These are phyloP conservation scores for Kockovaella imperatae DNA, from an alignment of 768 basidiomycete species.

Conservation along the genomic window DNA sequence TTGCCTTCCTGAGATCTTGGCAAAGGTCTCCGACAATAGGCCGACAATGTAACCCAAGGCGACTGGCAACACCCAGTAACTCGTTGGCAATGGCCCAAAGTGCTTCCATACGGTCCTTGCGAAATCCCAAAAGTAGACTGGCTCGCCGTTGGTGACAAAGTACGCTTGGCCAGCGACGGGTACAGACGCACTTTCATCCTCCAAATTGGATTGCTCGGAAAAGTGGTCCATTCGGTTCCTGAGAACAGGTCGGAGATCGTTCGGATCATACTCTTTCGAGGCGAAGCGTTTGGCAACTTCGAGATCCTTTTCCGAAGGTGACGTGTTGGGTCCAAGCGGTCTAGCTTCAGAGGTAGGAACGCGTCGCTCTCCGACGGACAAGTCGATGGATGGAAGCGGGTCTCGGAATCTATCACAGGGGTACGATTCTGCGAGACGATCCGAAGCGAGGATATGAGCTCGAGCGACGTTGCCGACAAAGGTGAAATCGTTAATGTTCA, in stretches of 20 bases:
- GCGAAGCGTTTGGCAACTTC: constrained; percentile 52
- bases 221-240: constrained; percentile 79
- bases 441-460: constrained; percentile 87
- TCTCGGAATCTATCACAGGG: constrained; percentile 49
- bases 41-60: constrained; percentile 65
- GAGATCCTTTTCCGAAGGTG: constrained; percentile 51
- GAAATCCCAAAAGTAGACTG: constrained; percentile 94
- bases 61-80: constrained; percentile 54
- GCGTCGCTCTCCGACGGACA: constrained; percentile 58
- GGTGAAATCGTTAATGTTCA: constrained; percentile 90
- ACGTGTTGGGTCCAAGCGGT: constrained; percentile 73
- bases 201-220: constrained; percentile 48
- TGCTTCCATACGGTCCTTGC: constrained; percentile 64
- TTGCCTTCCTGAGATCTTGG: constrained; percentile 66
- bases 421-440: constrained; percentile 57
- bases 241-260: constrained; percentile 51
- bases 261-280: constrained; percentile 44
- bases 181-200: constrained; percentile 46
- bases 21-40: constrained; percentile 62
- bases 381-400: constrained; percentile 57
- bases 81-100: constrained; percentile 52
- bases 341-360: constrained; percentile 73
- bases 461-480: constrained; percentile 93
- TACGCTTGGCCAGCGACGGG: constrained; percentile 87
- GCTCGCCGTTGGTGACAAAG: constrained; percentile 96